These are phyloP conservation scores for Hypholoma sublateritium DNA, from an alignment of 768 basidiomycete genomes.

Conservation along the genomic window DNA sequence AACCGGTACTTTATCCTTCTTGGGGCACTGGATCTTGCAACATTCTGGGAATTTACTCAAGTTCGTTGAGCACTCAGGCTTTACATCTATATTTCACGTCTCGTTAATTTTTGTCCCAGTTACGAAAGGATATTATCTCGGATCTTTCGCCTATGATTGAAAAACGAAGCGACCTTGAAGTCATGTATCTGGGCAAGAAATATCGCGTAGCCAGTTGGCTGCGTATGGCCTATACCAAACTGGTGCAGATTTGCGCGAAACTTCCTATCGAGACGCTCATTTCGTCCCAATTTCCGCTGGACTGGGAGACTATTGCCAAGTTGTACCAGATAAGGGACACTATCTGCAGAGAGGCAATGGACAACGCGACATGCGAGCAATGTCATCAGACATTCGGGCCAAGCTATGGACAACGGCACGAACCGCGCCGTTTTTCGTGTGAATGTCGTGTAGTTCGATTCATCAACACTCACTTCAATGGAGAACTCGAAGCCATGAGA, in stretches of 20 bases:
- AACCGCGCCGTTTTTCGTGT: background rate
- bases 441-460: background rate
- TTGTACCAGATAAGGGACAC: background rate
- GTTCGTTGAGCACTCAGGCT: background rate
- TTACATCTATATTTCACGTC: background rate
- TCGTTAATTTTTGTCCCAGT: background rate
- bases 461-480: background rate
- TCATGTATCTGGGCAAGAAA: slow-evolving; percentile 3
- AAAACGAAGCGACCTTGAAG: background rate
- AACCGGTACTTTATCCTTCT: background rate
- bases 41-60: slow-evolving; percentile 2
- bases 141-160: background rate
- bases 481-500: background rate
- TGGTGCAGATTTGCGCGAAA: background rate
- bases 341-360: background rate
- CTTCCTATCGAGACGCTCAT: background rate
- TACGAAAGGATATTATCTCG: background rate
- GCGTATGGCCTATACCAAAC: background rate
- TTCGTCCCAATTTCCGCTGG: background rate
- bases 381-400: background rate
- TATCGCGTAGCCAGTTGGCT: slow-evolving; percentile 1
- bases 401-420: background rate
- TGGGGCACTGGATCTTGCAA: slow-evolving; percentile 4
- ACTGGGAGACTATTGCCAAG: slow-evolving; percentile 1
- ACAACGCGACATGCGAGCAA: background rate